Conservation (phyloP, 169 alveolate genomes). For the Plasmodium coatneyi region DNA sequence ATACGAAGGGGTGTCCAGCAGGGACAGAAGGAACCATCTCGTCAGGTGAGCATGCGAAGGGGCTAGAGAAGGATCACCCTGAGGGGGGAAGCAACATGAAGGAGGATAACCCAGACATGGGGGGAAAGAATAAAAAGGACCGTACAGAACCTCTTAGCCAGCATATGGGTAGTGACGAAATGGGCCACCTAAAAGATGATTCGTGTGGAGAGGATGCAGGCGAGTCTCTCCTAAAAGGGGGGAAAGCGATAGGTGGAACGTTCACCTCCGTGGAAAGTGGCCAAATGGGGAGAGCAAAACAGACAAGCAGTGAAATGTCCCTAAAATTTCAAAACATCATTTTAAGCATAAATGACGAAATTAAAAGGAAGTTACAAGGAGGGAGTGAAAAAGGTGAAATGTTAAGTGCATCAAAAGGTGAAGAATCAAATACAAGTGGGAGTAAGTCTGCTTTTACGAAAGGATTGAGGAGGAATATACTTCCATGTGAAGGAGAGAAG, state of each 20-base stretch:
- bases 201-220: background rate
- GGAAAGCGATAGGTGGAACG: background rate
- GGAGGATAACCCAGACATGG: background rate
- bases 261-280: background rate
- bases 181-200: background rate
- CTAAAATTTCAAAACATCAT: background rate
- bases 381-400: background rate
- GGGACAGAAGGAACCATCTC: background rate
- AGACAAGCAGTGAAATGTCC: background rate
- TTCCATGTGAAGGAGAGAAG: background rate
- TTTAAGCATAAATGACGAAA: conserved; percentile 5
- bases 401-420: background rate
- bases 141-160: background rate
- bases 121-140: background rate
- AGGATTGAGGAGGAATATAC: background rate
- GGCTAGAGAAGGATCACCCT: background rate
- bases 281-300: background rate
- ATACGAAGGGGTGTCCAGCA: background rate
- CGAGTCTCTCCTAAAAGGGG: background rate
- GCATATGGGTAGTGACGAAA: background rate
- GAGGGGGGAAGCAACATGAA: background rate
- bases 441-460: background rate
- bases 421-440: background rate
- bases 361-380: background rate
- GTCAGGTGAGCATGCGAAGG: background rate